Base-by-base conservation (phyloP, 495 filamentous ascomycete species). In the Annulohypoxylon stygium region DNA sequence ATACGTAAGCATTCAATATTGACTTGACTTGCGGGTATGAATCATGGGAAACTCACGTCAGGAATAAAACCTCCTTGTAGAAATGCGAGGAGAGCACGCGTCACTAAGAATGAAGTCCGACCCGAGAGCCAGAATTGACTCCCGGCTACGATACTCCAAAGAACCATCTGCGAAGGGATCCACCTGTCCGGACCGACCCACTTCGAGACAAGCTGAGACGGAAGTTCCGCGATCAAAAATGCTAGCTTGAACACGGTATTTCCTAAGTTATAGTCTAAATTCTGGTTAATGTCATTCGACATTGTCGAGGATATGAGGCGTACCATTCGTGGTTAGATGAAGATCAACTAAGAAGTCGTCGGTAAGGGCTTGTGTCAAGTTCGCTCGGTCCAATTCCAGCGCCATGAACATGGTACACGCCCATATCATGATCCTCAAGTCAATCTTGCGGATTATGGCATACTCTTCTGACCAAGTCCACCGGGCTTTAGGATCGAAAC, bases 371-470 rank as follows among this genome's bases (percentile, higher is more conserved):
- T 93, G 89, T 26, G 85, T 79, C 41, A 94, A 86, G 76, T 94
- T 95, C 41, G 89, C 90, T 34, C 93, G 85, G 78, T 96, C 92
- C 11, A 95, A 83, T 70, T 96, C 90, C 2, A 96, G 84, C 0
- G 90, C 91, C 69, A 94, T 93, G 80, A 94, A 93, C 78, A 92
- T 94, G n/a, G 93, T 73, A 74, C 92, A 95, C 0, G 88, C 88
- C 81, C 89, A 93, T 6, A 78, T 71, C 74, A 71, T 80, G 72
- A 81, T 84, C 62, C 72, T 78, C 62, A 61, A 72, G 70, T 81
- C 80, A 73, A 78, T 70, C 58, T 78, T 94, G 51, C 85, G 81
- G 3, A 95, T 85, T 6, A 95, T 76, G 1, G 81, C 82, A 69
- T 88, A 89, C 78, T 95, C 93, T 75, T 94, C 92, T 12, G 84